Evolutionary conservation across 768 basidiomycete genomes (phyloP), one percentile per base, ranked within the genome.

Genomic region (Lanmaoa rubissima): DNA sequence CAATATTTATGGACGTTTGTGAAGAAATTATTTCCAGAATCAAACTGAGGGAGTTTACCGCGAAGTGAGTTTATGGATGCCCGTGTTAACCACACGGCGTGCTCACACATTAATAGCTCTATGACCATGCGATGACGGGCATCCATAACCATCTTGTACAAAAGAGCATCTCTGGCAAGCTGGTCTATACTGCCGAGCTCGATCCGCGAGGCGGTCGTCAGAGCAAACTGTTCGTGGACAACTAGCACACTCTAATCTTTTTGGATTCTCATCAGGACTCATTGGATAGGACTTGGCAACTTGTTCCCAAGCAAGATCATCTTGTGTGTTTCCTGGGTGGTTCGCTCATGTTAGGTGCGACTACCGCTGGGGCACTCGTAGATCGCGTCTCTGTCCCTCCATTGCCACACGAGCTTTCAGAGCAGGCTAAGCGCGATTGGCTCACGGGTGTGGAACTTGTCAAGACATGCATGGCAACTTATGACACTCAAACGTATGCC

Each of bases 301-400:
- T 90, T 28, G 79, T 79, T 11, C 90, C 90, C 11, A 96, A 97
- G 69, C 95, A 98, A 75, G 95, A 98, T 68, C 95, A 97, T 69
- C 83, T 98, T 35, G 94, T 91, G 4, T 98, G 95, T 74, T 98
- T 97, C 83, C 76, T 98, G 35, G 93, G 88, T 19, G 95, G 94
- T 4, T 91, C 91, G 1, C 82, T 98, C 54, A 85, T 98, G 79
- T 82, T 98, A 3, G 94, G 95, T 13, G 90, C 92, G 14, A 90
- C 89, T 3, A 82, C 77, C 2, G 74, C 84, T 3, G 87, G 88
- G 49, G 79, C 87, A 0, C 57, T 78, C 17, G 73, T 71, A 4
- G 68, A 78, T 11, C 75, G 72, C 4, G 83, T 88, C 7, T 88
- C 87, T 11, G 69, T 90, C 34, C 91, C 91, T 13, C 91, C 92